Evolutionary conservation across 768 basidiomycete species (phyloP).

Genomic region (Termitomyces sp.): DNA sequence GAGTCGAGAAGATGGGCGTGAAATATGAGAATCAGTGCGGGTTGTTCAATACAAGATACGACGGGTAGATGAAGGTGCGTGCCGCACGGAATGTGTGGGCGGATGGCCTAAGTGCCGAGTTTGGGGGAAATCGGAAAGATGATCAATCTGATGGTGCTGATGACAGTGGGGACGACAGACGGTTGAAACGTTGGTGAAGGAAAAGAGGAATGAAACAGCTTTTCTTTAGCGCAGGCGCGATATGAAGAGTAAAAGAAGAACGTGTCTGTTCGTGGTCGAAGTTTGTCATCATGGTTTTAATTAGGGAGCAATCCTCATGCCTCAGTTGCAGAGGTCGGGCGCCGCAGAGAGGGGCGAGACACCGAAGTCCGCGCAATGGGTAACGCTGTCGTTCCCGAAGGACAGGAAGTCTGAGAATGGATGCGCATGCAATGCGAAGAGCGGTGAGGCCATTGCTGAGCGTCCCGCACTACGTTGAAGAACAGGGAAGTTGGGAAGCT

Average conservation of each 20-base stretch:
- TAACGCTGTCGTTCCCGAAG: conserved; percentile 12
- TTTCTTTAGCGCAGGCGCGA: conserved; percentile 4
- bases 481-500: conserved; percentile 9
- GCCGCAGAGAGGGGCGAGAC: conserved; percentile 33
- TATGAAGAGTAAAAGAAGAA: neutral
- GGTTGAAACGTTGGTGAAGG: neutral
- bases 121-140: neutral
- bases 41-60: conserved; percentile 18
- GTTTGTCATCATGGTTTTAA: neutral
- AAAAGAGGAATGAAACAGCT: neutral
- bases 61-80: conserved; percentile 12
- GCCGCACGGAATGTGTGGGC: conserved; percentile 10
- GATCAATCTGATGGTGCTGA: neutral
- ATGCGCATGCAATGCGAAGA: conserved; percentile 12
- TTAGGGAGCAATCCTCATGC: neutral
- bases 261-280: neutral
- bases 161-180: neutral
- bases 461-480: conserved; percentile 1
- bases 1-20: conserved; percentile 12
- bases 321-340: conserved; percentile 45
- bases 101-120: conserved; percentile 5
- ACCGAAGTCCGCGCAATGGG: conserved; percentile 19
- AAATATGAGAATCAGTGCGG: conserved; percentile 9
- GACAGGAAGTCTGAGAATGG: conserved; percentile 10
- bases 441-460: conserved; percentile 6